Evolutionary conservation across 495 filamentous ascomycete genomes (phyloP).

Genomic region (Evansstolkia leycettana): DNA sequence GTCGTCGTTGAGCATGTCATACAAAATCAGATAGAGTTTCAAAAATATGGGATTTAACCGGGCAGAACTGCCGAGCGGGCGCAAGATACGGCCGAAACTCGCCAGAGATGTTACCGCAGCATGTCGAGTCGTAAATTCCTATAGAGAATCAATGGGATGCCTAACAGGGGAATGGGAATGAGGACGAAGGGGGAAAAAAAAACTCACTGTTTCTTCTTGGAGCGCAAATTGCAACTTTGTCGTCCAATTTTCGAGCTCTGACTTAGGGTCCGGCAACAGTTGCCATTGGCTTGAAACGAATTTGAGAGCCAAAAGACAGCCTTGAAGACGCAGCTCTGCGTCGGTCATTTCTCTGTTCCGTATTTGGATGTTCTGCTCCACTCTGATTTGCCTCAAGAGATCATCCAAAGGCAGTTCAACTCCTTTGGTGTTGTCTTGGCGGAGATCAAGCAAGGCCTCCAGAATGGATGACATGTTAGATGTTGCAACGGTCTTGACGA

Average conservation of each 20-base stretch:
- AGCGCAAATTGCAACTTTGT: constrained; percentile 25
- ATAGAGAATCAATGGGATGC: background rate
- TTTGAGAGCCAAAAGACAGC: constrained; percentile 45
- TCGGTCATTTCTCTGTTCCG: constrained; percentile 33
- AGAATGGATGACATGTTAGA: constrained; percentile 24
- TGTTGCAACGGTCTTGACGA: constrained; percentile 20
- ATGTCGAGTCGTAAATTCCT: constrained; percentile 56
- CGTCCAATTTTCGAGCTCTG: constrained; percentile 17
- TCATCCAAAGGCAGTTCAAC: constrained; percentile 16
- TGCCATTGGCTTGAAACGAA: constrained; percentile 21
- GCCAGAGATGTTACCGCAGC: constrained; percentile 38
- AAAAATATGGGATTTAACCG: constrained; percentile 20
- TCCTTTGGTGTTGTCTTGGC: constrained; percentile 3
- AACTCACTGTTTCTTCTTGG: constrained; percentile 31
- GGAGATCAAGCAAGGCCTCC: constrained; percentile 13
- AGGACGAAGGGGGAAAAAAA: background rate
- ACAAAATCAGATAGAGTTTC: constrained; percentile 38
- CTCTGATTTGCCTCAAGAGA: constrained; percentile 13
- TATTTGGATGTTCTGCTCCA: constrained; percentile 10
- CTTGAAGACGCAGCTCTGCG: constrained; percentile 33
- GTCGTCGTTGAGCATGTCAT: constrained; percentile 69
- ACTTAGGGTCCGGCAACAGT: constrained; percentile 5
- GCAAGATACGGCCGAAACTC: constrained; percentile 19
- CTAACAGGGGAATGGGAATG: background rate
- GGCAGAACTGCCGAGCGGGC: constrained; percentile 13